Evolutionary conservation across 1,139 yeast species (phyloP), one percentile per base, ranked within the genome.

Genomic region (Scheffersomyces insectosa): DNA sequence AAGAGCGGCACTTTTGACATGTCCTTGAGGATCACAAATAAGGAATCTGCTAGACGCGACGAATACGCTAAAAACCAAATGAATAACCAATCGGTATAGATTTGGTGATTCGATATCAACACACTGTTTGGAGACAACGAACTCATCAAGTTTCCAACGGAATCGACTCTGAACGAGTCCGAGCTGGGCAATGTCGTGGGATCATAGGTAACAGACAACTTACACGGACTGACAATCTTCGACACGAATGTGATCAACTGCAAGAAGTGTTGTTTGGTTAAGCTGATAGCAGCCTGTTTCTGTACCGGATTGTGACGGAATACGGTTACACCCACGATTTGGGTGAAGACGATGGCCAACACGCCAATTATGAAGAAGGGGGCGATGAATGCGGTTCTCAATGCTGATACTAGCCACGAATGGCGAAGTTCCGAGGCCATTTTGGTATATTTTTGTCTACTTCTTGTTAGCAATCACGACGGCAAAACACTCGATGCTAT

Each of bases 31-130:
- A 93, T 75, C 51, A 91, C 82, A 53, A 87, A 88, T 44, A 82
- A 80, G 13, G 85, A 70, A 47, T 82, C 79, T 8, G 82, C 79
- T 42, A 85, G 65, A 28, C 75, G 65, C 5, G 89, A 80, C 3
- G 91, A 76, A 60, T 88, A 87, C 1, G 89, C 72, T 28, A 88
- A 55, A 81, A 89, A 93, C 99, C 99, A 93, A 43, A 90, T 59
- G 57, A 81, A 90, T 14, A 88, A 76, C 99, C 99, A 93, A 63
- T 93, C 99, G 3, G 95, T 83, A 60, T 93, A 91, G 16, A 91
- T 84, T 65, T 91, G 98, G 64, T 93, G 99, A 60, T 93, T 93
- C 14, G 95, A 80, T 33, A 88, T 82, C 41, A 85, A 56, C 3
- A 88, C 77, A 1, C 90, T 80, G 41, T 83, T 74, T 8, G 77